Base-by-base conservation (phyloP, 2,329 filamentous ascomycete species). In the Epichloe brachyelytri region DNA sequence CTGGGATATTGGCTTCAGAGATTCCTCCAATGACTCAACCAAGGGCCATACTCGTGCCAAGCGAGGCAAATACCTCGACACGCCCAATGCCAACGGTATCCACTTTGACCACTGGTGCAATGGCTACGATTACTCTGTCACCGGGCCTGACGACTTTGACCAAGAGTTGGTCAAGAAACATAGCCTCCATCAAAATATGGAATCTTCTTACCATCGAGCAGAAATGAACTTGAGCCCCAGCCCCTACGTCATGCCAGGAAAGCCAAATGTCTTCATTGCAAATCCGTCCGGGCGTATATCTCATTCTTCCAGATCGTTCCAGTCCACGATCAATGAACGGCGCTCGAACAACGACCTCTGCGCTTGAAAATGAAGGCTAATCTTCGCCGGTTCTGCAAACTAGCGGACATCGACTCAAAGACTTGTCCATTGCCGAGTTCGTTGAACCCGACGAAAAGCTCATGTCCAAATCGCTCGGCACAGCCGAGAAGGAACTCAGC, bases 1-100 rank as follows among this genome's bases (percentile, higher is more conserved):
- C 8, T 67, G 72, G 52, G 77, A 81, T 58, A 81, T 82, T 54
- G 78, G 78, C 14, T 81, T 79, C 61, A 71, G 75, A 20, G 78
- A 81, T 57, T 78, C 76, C 4, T 72, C 72, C 54, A 81, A 81
- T 53, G 75, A 78, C 56, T 71, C 73, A 33, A 70, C 69, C 53
- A 74, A 76, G 51, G 74, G 74, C 20, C 75, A 76, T 45, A 78
- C 72, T 36, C 71, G 70, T 56, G 70, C 71, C 14, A 73, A 74
- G 54, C 70, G 77, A 47, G 76, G 76, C 58, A 75, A 72, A 59
- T 80, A 73, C 57, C 66, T 78, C 45, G 69, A 74, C 55, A 72
- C 69, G 30, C 76, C 78, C 38, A 77, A 79, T 59, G 74, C 72
- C 43, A 73, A 72, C 52, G 71, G 70, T 51, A 68, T 77, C 62